Evolutionary conservation across 768 basidiomycete species (phyloP), one percentile per base, ranked within the genome.

Genomic region (Russula foetens): DNA sequence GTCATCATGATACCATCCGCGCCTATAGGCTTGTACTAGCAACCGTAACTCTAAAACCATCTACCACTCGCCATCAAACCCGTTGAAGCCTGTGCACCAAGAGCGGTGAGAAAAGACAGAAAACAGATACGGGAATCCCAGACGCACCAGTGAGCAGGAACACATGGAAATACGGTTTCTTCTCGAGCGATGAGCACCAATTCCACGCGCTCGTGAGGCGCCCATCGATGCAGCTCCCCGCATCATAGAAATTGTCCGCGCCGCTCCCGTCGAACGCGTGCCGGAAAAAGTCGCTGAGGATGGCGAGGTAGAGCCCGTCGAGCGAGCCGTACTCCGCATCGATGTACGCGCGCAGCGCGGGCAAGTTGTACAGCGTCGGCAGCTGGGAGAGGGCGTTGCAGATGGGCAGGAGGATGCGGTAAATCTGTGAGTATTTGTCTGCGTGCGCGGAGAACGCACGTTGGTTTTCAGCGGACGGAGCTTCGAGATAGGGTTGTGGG

Each of bases 341-440:
- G 38, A 92, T 85, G 70, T 90, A 92, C 23, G 83, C 82, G 26
- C 77, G 78, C 33, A 93, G 68, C 9, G 88, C 85, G 17, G 89
- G 88, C 64, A 85, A 90, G 53, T 81, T 75, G 7, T 78, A 75
- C 23, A 92, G 74, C n/a, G 69, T 67, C 15, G 86, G 83, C 60
- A 92, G 87, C 63, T 90, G 85, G 3, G 79, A 77, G 54, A 93
- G 79, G 29, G 89, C 83, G 66, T 87, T 92, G 76, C 89, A 92
- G 59, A 93, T 88, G 4, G 91, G 91, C 26, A 92, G 78, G 23
- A 92, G 82, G 69, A 93, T 93, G 66, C 91, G 87, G 73, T 92
- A 93, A 50, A 93, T 88, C 70, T 93, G 91, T 14, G 90, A 90
- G 73, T 93, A 93, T 70, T 93, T 93, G 79, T 93, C 81, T 81